Evolutionary conservation across 2,329 filamentous ascomycete genomes (phyloP), one percentile per base, ranked within the genome.

Genomic region (Canariomyces notabilis): DNA sequence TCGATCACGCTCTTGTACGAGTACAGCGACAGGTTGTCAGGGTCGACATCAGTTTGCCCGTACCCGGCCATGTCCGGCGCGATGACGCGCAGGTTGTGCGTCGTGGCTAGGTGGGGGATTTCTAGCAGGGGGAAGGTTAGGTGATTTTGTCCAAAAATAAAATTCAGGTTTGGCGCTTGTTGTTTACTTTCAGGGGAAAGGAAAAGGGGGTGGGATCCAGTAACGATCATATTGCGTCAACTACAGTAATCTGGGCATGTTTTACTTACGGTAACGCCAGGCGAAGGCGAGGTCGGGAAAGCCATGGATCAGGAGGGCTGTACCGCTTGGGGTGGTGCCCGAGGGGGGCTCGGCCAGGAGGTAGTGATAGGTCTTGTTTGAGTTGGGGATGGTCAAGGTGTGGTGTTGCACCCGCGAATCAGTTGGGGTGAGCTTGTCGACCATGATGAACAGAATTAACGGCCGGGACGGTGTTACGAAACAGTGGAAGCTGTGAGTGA

Each of bases 191-290:
- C n/a, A n/a, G n/a, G n/a, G n/a, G n/a, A n/a, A n/a, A n/a, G n/a
- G n/a, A n/a, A n/a, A n/a, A n/a, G n/a, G n/a, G n/a, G n/a, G n/a
- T n/a, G n/a, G n/a, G n/a, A n/a, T n/a, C n/a, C n/a, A n/a, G n/a
- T n/a, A n/a, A n/a, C n/a, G n/a, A n/a, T n/a, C n/a, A n/a, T n/a
- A n/a, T n/a, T n/a, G n/a, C n/a, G n/a, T n/a, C n/a, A n/a, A n/a
- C n/a, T n/a, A n/a, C n/a, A n/a, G n/a, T n/a, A n/a, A n/a, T n/a
- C n/a, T n/a, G n/a, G n/a, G n/a, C n/a, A n/a, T n/a, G n/a, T n/a
- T n/a, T n/a, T n/a, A n/a, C n/a, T n/a, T n/a, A n/a, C n/a, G 90
- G 67, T 87, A 84, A 51, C 90, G 83, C 91, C 91, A 97, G 61
- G 85, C 89, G 61, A 89, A 82, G 7, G 80, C 79, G 15, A 93